phyloP scores from a whole-genome alignment of 2,329 filamentous ascomycete species.

The Colletotrichum liaoningense region DNA sequence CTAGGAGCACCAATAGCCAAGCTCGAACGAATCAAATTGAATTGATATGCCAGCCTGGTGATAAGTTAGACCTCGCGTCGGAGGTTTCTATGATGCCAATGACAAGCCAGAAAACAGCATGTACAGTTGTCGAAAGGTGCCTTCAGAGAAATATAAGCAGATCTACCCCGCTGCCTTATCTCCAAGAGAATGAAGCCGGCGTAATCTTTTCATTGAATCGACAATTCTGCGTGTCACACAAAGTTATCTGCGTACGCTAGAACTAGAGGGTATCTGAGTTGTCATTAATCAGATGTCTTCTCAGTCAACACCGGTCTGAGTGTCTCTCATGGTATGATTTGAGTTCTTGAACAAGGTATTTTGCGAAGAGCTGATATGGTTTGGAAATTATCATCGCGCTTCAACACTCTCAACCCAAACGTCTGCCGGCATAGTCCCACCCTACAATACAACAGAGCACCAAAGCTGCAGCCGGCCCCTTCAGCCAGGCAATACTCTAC shows the following conservation, averaged over 20 bases:
- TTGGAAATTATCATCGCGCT: background rate
- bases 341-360: no score
- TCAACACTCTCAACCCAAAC: background rate
- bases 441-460: background rate
- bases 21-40: background rate
- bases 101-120: background rate
- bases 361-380: no score
- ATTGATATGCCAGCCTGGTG: background rate
- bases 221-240: background rate
- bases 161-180: rapidly evolving
- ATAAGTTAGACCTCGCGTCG: background rate
- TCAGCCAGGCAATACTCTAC: background rate
- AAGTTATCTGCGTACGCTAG: background rate
- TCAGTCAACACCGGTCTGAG: background rate
- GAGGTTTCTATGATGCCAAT: background rate
- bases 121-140: background rate
- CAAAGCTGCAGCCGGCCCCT: background rate
- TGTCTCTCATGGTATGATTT: no score
- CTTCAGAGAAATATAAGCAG: background rate
- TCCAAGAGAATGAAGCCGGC: background rate
- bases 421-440: background rate
- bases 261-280: background rate
- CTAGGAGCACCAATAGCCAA: background rate
- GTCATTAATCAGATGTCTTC: background rate
- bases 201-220: background rate